These are phyloP conservation scores for Oropetium thomaeum DNA, from an alignment of 176 grass and related monocot genomes.

Conservation along the genomic window DNA sequence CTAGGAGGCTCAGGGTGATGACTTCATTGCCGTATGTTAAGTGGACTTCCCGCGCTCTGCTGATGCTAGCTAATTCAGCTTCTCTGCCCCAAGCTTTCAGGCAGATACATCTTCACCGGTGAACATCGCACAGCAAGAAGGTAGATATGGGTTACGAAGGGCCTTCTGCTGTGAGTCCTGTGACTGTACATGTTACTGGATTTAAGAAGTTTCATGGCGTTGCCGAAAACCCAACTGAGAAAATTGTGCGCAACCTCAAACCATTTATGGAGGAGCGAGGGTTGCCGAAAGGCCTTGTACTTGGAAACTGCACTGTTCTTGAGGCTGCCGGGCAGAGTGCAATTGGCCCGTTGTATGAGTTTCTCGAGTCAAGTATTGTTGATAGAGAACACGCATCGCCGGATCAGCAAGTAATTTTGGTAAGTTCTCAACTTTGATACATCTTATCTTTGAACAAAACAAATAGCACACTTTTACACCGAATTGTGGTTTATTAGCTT, in stretches of 20 bases:
- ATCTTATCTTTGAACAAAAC: neutral
- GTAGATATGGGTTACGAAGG: slow-evolving; percentile 69
- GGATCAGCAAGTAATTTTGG: slow-evolving; percentile 49
- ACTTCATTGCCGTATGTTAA: neutral
- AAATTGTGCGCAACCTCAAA: slow-evolving; percentile 41
- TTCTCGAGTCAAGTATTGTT: slow-evolving; percentile 45
- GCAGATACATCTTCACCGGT: neutral
- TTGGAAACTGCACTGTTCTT: slow-evolving; percentile 61
- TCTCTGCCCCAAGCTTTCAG: neutral
- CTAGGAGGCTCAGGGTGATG: neutral
- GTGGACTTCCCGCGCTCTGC: neutral
- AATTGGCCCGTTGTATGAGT: slow-evolving; percentile 42
- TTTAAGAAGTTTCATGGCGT: slow-evolving; percentile 70
- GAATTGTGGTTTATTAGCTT: neutral
- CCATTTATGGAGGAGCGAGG: slow-evolving; percentile 45
- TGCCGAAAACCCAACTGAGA: slow-evolving; percentile 54
- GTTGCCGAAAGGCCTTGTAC: slow-evolving; percentile 46
- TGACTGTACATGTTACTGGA: slow-evolving; percentile 51
- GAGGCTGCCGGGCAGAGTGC: slow-evolving; percentile 74
- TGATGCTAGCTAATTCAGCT: neutral
- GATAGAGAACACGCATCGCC: slow-evolving; percentile 21
- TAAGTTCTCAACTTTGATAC: slow-evolving; percentile 23
- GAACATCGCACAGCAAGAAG: neutral
- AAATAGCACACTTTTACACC: too few species aligned
- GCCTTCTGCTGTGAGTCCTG: slow-evolving; percentile 9